Conservation (phyloP, 2,329 filamentous ascomycete species). For the Verticillium nubilum region DNA sequence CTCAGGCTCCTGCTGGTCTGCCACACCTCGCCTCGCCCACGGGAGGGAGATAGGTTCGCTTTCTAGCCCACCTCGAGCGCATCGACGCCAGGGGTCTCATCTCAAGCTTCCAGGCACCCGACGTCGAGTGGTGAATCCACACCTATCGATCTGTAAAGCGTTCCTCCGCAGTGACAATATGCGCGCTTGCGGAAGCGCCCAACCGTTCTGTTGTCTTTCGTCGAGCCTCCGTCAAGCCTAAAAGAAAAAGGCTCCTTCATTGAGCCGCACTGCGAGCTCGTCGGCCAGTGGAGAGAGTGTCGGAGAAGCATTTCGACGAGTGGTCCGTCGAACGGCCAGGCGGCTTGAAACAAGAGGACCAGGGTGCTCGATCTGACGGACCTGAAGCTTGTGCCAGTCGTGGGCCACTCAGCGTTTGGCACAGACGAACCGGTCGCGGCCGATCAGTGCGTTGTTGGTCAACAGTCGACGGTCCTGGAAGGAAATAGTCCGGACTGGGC, state of each 20-base stretch:
- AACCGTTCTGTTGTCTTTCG: background rate
- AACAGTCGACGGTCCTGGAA: background rate
- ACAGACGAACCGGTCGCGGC: background rate
- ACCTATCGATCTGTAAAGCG: background rate
- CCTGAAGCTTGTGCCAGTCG: constrained; percentile 2
- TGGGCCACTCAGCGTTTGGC: background rate
- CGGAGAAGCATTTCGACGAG: background rate
- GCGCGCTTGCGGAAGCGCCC: background rate
- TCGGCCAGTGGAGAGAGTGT: background rate
- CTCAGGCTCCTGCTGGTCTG: background rate
- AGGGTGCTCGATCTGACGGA: background rate
- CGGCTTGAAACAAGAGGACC: background rate
- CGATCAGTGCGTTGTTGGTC: background rate
- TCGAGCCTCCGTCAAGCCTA: background rate
- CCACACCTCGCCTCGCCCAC: background rate
- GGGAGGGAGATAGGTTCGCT: background rate
- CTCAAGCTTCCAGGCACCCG: background rate
- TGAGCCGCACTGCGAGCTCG: background rate
- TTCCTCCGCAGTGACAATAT: background rate
- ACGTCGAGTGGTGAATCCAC: background rate
- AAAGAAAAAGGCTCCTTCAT: too few species aligned
- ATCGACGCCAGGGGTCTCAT: background rate
- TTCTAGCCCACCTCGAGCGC: background rate
- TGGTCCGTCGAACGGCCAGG: background rate
- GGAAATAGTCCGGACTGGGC: background rate